Evolutionary conservation across 306 rosid species (phyloP), one percentile per base, ranked within the genome.

Genomic region (Acacia melanoxylon): DNA sequence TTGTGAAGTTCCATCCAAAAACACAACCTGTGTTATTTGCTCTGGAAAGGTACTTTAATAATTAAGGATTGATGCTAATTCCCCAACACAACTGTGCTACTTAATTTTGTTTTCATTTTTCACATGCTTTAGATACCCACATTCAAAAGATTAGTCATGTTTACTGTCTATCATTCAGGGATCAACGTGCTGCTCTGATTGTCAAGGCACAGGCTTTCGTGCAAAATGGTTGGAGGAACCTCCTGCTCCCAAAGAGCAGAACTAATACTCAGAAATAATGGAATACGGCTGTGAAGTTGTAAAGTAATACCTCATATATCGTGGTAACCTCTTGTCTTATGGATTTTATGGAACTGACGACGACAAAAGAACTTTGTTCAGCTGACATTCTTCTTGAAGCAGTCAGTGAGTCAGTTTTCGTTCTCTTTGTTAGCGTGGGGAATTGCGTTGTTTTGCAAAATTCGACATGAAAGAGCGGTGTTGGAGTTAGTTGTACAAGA

Each of bases 1-100:
- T n/a, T 93, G 98, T 80, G 97, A 93, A 92, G 98, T 93, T 37
- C 97, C 97, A 61, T 93, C 98, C 78, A 93, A 88, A 88, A 93
- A 90, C 90, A 88, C 91, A 27, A 89, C 76, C 82, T 96, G 99
- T 72, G 72, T 92, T 40, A 92, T 93, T 74, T 93, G 99, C 85
- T 10, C 89, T 15, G 98, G 99, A 76, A 86, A 91, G 98, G 98
- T 93, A 88, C 13, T 22, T 79, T 40, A 9, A 68, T 48, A 72
- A 15, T 65, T 45, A 68, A 66, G 71, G 33, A 62, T 75, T 59
- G 40, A 46, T 69, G 62, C 46, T 20, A 62, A n/a, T 84, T 49
- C 61, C 12, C n/a, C 27, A 16, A 13, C 61, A 35, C 69, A 37
- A 16, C 40, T 16, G 10, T 11, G 33, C 5, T 35, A 14, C 58